phyloP scores from a whole-genome alignment of 805 yeast genomes.

The Cyberlindnera petersonii region DNA sequence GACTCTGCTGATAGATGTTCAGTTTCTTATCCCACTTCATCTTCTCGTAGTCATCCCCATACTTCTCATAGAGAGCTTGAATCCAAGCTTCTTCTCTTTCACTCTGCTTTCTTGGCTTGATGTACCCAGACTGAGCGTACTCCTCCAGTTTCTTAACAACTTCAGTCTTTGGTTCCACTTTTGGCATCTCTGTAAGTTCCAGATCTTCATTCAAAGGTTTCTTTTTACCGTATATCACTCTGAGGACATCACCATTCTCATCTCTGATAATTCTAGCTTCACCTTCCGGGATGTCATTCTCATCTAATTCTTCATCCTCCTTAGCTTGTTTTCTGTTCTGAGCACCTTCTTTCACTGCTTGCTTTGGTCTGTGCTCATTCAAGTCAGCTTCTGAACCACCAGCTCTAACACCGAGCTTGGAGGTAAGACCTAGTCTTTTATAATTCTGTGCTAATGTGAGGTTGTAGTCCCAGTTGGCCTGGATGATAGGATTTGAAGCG shows the following conservation, averaged over 20 bases:
- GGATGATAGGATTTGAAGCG: slow-evolving; percentile 74
- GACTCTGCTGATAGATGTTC: slow-evolving; percentile 76
- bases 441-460: slow-evolving; percentile 85
- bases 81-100: slow-evolving; percentile 78
- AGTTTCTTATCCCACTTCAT: slow-evolving; percentile 92
- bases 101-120: slow-evolving; percentile 53
- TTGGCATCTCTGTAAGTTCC: slow-evolving; percentile 31
- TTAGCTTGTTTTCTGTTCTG: slow-evolving; percentile 17
- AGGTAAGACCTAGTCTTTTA: slow-evolving; percentile 69
- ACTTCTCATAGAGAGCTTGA: slow-evolving; percentile 55
- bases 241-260: slow-evolving; percentile 59
- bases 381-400: slow-evolving; percentile 77
- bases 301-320: slow-evolving; percentile 28
- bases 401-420: slow-evolving; percentile 60
- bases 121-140: slow-evolving; percentile 41
- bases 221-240: slow-evolving; percentile 69
- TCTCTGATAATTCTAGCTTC: slow-evolving; percentile 75
- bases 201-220: slow-evolving; percentile 33
- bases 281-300: slow-evolving; percentile 64
- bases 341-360: slow-evolving; percentile 24
- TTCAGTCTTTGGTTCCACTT: slow-evolving; percentile 38
- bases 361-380: slow-evolving; percentile 33
- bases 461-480: slow-evolving; percentile 83
- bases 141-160: slow-evolving; percentile 70
- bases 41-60: slow-evolving; percentile 83